A percentile compares a stretch with the other conserved stretches of the same genome.
Conservation (phyloP, 176 grass and related monocot species). For the Chrysopogon serrulatus region DNA sequence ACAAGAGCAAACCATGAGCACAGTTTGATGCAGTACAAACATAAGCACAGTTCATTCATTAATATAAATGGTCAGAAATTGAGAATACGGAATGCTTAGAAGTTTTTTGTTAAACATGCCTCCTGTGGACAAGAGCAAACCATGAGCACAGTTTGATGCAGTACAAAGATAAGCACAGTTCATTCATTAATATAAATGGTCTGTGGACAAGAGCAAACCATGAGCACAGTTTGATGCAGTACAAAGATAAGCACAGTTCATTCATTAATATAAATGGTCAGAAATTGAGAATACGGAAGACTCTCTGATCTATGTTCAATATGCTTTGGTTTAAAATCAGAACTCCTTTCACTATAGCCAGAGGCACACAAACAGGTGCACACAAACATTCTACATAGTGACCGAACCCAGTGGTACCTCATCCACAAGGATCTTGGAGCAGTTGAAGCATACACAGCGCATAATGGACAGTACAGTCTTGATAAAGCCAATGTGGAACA, state of each 20-base stretch:
- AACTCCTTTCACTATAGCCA: not conserved
- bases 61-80: too few relatives aligned
- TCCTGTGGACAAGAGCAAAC: too few relatives aligned
- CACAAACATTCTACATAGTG: not conserved
- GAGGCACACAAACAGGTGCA: too few relatives aligned
- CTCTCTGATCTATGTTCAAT: not conserved
- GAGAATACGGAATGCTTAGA: too few relatives aligned
- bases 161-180: too few relatives aligned
- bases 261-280: not conserved
- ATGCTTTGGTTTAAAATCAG: not conserved
- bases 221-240: not conserved
- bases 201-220: too few relatives aligned
- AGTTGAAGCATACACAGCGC: conserved; percentile 98
- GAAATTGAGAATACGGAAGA: not conserved
- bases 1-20: too few relatives aligned
- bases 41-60: too few relatives aligned
- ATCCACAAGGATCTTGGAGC: conserved; percentile 90
- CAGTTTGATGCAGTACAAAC: too few relatives aligned
- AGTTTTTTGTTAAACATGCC: too few relatives aligned
- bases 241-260: not conserved
- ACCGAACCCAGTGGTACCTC: conserved; percentile 43
- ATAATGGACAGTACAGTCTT: conserved; percentile 89
- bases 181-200: too few relatives aligned
- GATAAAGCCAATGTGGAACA: conserved; percentile 92
- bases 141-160: too few relatives aligned